These are phyloP conservation scores for Eimeria maxima DNA, from an alignment of 169 alveolate species.

Conservation along the genomic window DNA sequence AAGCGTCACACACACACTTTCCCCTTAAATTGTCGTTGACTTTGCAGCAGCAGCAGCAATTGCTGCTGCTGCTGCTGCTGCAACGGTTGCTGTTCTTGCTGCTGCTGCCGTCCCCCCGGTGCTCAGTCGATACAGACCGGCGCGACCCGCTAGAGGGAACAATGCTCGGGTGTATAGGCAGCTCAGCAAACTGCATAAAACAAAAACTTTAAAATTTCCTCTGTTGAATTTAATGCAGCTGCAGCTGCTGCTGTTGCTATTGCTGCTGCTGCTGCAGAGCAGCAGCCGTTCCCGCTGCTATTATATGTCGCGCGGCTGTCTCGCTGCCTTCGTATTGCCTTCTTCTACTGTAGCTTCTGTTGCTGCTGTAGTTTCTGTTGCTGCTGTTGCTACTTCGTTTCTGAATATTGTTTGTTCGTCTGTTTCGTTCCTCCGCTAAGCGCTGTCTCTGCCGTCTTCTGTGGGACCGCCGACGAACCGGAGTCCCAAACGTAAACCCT, in stretches of 20 bases:
- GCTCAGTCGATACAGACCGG: not conserved
- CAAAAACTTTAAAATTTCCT: not conserved
- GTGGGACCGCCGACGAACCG: conserved; percentile 10
- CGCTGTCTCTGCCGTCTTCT: not conserved
- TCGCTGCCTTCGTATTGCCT: not conserved
- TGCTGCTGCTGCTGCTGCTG: not conserved
- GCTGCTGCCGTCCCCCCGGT: conserved; percentile 1
- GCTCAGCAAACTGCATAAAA: not conserved
- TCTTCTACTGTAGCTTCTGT: not conserved
- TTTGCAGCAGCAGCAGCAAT: not conserved
- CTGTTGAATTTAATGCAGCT: not conserved
- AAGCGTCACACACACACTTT: not conserved
- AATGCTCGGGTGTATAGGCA: not conserved
- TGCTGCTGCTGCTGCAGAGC: conserved; percentile 12
- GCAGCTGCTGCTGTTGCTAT: conserved; percentile 6
- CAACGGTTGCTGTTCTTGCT: not conserved
- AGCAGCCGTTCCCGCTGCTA: not conserved
- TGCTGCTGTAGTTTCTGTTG: not conserved
- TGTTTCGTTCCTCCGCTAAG: not conserved
- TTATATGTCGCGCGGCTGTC: conserved; percentile 15
- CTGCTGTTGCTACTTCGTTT: not conserved
- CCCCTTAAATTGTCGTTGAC: not conserved
- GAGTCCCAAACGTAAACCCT: not conserved
- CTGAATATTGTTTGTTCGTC: not conserved
- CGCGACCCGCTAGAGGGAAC: not conserved